Evolutionary conservation across 1,284 basidiomycete species (phyloP).

Genomic region (Apiotrichum mycotoxinovorans): DNA sequence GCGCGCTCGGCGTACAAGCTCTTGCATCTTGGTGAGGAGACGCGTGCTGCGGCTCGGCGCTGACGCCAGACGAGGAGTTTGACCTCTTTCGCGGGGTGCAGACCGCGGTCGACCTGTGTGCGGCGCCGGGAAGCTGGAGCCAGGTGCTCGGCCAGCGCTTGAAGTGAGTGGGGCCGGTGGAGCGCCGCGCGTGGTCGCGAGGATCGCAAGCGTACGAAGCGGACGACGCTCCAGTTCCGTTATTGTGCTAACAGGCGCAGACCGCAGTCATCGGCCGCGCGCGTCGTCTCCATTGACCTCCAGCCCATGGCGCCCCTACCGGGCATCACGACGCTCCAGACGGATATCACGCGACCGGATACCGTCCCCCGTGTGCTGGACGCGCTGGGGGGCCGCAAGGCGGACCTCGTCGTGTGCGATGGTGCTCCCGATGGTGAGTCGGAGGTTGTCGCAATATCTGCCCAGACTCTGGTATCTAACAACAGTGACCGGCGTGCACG

Average conservation of each 20-base stretch:
- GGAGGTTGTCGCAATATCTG: neutral
- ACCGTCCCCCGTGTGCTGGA: slow-evolving; percentile 54
- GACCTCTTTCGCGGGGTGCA: slow-evolving; percentile 51
- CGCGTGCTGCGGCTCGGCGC: neutral
- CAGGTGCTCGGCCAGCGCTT: slow-evolving; percentile 43
- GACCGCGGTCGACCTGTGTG: slow-evolving; percentile 58
- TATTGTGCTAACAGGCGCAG: too few relatives aligned
- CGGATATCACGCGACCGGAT: slow-evolving; percentile 56
- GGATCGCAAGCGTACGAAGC: too few relatives aligned
- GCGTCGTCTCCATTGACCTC: slow-evolving; percentile 57
- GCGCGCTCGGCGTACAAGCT: slow-evolving; percentile 59
- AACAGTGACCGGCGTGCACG: slow-evolving; percentile 57
- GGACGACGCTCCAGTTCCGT: too few relatives aligned
- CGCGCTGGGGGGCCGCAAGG: slow-evolving; percentile 53
- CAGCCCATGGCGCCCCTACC: slow-evolving; percentile 59
- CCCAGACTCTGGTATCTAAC: neutral
- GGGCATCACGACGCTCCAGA: slow-evolving; percentile 55
- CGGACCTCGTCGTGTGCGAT: slow-evolving; percentile 58
- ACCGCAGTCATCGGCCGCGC: slow-evolving; percentile 16
- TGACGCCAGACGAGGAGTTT: slow-evolving; percentile 54
- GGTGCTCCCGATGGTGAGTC: slow-evolving; percentile 57
- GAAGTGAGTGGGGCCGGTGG: too few relatives aligned
- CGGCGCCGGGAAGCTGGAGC: slow-evolving; percentile 56
- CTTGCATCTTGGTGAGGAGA: slow-evolving; percentile 33
- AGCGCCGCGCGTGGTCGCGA: too few relatives aligned